A percentile compares a stretch with the other conserved stretches of the same genome.
Evolutionary conservation across 441 rosid genomes (phyloP).

Genomic region (Erodium texanum): DNA sequence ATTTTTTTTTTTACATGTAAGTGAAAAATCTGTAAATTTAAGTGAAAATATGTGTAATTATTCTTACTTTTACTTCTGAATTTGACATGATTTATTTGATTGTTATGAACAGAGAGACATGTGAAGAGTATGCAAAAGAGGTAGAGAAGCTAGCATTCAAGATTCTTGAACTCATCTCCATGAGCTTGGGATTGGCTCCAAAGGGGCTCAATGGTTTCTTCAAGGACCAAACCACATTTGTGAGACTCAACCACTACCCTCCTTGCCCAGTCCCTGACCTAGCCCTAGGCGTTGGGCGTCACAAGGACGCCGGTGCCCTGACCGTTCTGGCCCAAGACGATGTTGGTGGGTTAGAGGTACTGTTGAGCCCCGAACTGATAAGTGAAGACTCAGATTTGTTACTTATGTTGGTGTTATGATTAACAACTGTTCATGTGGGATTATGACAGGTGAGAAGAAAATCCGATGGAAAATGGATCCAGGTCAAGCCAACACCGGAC

Average conservation of each 20-base stretch:
- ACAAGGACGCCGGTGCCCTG: constrained; percentile 59
- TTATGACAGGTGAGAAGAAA: no score
- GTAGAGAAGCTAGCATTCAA: constrained; percentile 47
- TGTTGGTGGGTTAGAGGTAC: constrained; percentile 68
- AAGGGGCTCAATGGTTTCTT: constrained; percentile 42
- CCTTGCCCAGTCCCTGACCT: constrained; percentile 74
- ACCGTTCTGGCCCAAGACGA: constrained; percentile 68
- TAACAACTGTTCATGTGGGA: no score
- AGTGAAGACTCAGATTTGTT: no score
- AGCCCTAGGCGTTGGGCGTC: constrained; percentile 75
- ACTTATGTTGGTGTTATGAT: no score
- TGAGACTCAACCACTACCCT: constrained; percentile 63
- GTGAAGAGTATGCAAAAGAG: constrained; percentile 46
- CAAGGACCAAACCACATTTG: constrained; percentile 46
- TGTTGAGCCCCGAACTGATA: no score
- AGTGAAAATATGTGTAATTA: no score
- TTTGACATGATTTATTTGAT: not conserved
- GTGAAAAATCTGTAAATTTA: no score
- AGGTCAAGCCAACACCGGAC: constrained; percentile 44
- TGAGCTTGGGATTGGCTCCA: constrained; percentile 54
- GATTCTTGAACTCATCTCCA: constrained; percentile 43
- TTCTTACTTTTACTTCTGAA: no score
- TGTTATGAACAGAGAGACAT: constrained; percentile 34
- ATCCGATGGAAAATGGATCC: constrained; percentile 65
- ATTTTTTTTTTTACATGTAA: no score